Conservation (phyloP, 257 asterid genomes). For the Primulina eburnea region DNA sequence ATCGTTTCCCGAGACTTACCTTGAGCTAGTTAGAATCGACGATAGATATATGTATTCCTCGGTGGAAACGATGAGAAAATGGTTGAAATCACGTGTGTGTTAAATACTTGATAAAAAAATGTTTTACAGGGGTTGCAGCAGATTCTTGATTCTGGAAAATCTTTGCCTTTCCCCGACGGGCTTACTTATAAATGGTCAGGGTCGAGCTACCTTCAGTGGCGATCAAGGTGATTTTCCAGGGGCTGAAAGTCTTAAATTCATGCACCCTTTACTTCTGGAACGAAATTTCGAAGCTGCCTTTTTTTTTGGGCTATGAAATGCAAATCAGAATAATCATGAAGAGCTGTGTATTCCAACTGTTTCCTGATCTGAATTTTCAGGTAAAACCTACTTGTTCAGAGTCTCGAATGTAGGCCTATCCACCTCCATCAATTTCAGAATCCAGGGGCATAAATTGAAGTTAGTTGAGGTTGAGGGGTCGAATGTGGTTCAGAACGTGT, state of each 20-base stretch:
- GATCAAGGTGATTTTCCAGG: conserved; percentile 57
- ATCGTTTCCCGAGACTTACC: neutral
- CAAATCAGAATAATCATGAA: neutral
- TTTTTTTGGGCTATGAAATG: neutral
- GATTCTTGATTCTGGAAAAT: conserved; percentile 68
- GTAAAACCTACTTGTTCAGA: conserved; percentile 85
- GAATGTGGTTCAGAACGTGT: conserved; percentile 69
- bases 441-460: conserved; percentile 79
- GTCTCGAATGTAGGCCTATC: conserved; percentile 77
- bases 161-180: conserved; percentile 82
- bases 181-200: conserved; percentile 71
- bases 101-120: neutral
- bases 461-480: conserved; percentile 96
- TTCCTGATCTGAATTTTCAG: conserved; percentile 37
- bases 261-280: neutral
- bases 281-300: neutral
- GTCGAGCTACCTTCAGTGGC: conserved; percentile 55
- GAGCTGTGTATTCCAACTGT: conserved; percentile 14
- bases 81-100: neutral
- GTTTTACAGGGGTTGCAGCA: conserved; percentile 69
- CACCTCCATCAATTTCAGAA: conserved; percentile 76
- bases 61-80: neutral
- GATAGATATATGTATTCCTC: neutral
- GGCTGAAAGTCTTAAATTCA: neutral
- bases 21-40: neutral